A percentile compares a stretch with the other conserved stretches of the same genome.
These are phyloP conservation scores for Aspergillus chevalieri DNA, from an alignment of 2,329 filamentous ascomycete species.

Conservation along the genomic window DNA sequence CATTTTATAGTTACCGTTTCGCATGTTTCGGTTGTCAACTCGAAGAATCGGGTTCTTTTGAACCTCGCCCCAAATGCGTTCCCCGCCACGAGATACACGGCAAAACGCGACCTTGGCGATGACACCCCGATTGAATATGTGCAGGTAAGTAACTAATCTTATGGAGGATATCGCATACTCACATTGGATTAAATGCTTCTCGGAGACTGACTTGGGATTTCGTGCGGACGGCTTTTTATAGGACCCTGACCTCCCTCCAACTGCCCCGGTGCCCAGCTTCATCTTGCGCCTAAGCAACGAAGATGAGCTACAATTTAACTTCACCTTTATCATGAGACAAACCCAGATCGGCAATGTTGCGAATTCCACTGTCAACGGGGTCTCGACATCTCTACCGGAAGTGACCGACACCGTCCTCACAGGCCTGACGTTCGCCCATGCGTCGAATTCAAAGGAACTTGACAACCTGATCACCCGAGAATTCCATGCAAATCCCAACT, in stretches of 20 bases:
- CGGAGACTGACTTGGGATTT: neutral
- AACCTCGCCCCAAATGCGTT: conserved; percentile 79
- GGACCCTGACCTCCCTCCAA: conserved; percentile 65
- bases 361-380: conserved; percentile 46
- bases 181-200: conserved; percentile 2
- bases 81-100: conserved; percentile 71
- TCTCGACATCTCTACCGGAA: conserved; percentile 46
- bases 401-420: conserved; percentile 69
- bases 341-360: conserved; percentile 42
- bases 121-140: conserved; percentile 78
- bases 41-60: conserved; percentile 68
- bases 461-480: conserved; percentile 92
- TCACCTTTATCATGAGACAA: conserved; percentile 74
- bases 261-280: conserved; percentile 56
- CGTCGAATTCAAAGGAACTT: conserved; percentile 75
- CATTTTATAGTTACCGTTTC: conserved; percentile 69
- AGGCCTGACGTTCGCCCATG: conserved; percentile 87
- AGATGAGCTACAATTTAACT: conserved; percentile 87
- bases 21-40: conserved; percentile 73
- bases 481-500: conserved; percentile 92
- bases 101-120: conserved; percentile 67
- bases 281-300: conserved; percentile 82
- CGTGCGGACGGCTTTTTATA: conserved; percentile 30
- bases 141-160: conserved; percentile 56
- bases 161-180: no score